Conservation (phyloP, 2,329 filamentous ascomycete genomes). For the Fusarium sp. region DNA sequence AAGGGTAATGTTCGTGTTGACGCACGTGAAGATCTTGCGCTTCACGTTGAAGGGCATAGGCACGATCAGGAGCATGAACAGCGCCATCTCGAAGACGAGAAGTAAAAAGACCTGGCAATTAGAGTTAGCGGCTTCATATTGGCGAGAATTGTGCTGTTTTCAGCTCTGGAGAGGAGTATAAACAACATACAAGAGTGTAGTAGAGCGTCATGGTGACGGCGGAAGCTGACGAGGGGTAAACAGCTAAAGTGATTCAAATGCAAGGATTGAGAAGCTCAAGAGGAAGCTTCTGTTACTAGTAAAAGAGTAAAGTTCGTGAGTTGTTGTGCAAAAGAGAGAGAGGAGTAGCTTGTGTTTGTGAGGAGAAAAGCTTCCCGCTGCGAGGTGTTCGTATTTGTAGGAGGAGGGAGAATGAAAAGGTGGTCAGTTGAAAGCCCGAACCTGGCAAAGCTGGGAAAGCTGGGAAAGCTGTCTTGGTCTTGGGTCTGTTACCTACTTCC, state of each 20-base stretch:
- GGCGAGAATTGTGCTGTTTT: not conserved
- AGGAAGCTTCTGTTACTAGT: constrained; percentile 16
- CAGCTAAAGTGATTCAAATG: constrained; percentile 21
- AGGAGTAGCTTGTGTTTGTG: constrained; percentile 5
- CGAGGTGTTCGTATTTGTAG: constrained; percentile 41
- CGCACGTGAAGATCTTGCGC: constrained; percentile 84
- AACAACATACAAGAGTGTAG: constrained; percentile 66
- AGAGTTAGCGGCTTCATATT: constrained; percentile 38
- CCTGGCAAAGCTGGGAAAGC: constrained; percentile 46
- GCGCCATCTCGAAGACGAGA: constrained; percentile 84
- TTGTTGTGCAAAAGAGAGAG: constrained; percentile 1
- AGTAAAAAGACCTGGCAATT: constrained; percentile 82
- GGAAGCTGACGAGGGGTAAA: constrained; percentile 46
- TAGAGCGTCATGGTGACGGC: constrained; percentile 70
- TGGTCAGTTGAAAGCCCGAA: constrained; percentile 49
- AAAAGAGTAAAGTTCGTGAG: constrained; percentile 6
- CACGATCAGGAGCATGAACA: constrained; percentile 85
- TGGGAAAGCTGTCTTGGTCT: constrained; percentile 30
- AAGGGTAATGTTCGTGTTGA: constrained; percentile 25
- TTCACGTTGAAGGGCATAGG: constrained; percentile 90
- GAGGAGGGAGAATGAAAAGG: constrained; percentile 45
- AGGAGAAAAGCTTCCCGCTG: constrained; percentile 13
- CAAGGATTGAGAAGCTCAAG: constrained; percentile 24
- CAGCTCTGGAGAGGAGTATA: not conserved
- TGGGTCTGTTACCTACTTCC: constrained; percentile 40